A percentile compares a stretch with the other conserved stretches of the same genome.
phyloP scores from a whole-genome alignment of 331 rosid genomes.

The Ulmus americana region DNA sequence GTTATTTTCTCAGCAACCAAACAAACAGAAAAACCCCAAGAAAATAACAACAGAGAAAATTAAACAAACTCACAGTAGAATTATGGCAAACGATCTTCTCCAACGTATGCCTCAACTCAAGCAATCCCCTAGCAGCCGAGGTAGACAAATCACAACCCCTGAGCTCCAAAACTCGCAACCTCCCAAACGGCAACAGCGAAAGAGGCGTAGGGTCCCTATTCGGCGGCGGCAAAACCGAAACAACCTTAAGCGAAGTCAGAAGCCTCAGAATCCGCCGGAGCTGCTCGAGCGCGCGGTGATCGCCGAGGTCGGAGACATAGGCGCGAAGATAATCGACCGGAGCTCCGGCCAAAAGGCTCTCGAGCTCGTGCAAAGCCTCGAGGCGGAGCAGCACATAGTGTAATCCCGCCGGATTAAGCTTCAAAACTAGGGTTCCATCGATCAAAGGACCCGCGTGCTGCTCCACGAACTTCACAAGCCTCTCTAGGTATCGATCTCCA shows the following conservation, averaged over 20 bases:
- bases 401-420: conserved; percentile 85
- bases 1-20: background rate
- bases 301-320: conserved; percentile 95
- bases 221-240: conserved; percentile 61
- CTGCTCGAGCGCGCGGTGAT: conserved; percentile 97
- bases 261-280: conserved; percentile 82
- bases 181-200: conserved; percentile 66
- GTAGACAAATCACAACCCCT: conserved; percentile 92
- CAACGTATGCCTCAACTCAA: conserved; percentile 76
- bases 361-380: conserved; percentile 80
- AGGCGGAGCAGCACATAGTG: conserved; percentile 85
- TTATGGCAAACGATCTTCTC: conserved; percentile 89
- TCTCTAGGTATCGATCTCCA: conserved; percentile 89
- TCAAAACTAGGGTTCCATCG: conserved; percentile 68
- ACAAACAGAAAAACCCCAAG: background rate
- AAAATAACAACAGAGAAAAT: background rate
- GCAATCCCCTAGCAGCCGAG: conserved; percentile 78
- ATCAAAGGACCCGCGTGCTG: conserved; percentile 60
- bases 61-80: conserved; percentile 64
- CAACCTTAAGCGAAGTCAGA: conserved; percentile 79
- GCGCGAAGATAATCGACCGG: conserved; percentile 94
- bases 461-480: conserved; percentile 77
- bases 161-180: conserved; percentile 79
- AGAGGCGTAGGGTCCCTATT: conserved; percentile 80
- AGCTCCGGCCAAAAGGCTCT: conserved; percentile 73